Conservation (phyloP, 2,329 filamentous ascomycete species). For the Elsinoe batatas region DNA sequence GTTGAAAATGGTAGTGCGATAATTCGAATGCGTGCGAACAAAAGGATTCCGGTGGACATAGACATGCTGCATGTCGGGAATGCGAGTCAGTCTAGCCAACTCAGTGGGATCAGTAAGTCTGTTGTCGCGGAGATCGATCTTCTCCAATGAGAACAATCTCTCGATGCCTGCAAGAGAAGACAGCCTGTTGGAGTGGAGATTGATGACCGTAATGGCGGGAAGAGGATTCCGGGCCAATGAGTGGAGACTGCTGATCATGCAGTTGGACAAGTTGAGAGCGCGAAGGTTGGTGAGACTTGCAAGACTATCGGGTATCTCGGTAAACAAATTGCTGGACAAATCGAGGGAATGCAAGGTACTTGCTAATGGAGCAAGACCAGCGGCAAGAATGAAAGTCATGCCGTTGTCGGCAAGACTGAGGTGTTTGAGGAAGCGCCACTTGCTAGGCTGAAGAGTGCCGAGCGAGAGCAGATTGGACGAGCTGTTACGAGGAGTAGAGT, state of each 20-base stretch:
- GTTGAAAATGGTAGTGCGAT: slow-evolving; percentile 89
- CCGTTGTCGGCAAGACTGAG: slow-evolving; percentile 87
- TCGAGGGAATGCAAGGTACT: slow-evolving; percentile 88
- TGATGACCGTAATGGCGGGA: slow-evolving; percentile 86
- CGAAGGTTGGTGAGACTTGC: slow-evolving; percentile 78
- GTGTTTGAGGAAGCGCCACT: slow-evolving; percentile 92
- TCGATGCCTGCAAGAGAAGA: slow-evolving; percentile 83
- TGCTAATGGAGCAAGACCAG: slow-evolving; percentile 70
- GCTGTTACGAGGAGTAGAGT: slow-evolving; percentile 53
- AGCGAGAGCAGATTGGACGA: slow-evolving; percentile 65
- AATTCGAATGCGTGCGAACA: slow-evolving; percentile 72
- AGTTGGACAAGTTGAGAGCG: slow-evolving; percentile 86
- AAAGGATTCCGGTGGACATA: slow-evolving; percentile 92
- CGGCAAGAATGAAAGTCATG: slow-evolving; percentile 65
- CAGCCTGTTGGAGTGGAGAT: slow-evolving; percentile 80
- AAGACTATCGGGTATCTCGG: slow-evolving; percentile 86
- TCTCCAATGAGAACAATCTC: slow-evolving; percentile 75
- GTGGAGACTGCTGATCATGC: slow-evolving; percentile 93
- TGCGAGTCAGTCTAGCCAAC: slow-evolving; percentile 75
- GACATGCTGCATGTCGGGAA: slow-evolving; percentile 84
- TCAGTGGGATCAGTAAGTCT: slow-evolving; percentile 83
- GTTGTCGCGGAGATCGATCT: slow-evolving; percentile 86
- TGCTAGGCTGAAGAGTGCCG: slow-evolving; percentile 66
- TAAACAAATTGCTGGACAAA: slow-evolving; percentile 83
- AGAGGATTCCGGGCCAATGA: slow-evolving; percentile 77